Conservation (phyloP, 768 basidiomycete species). For the Hemileccinum impolitum region DNA sequence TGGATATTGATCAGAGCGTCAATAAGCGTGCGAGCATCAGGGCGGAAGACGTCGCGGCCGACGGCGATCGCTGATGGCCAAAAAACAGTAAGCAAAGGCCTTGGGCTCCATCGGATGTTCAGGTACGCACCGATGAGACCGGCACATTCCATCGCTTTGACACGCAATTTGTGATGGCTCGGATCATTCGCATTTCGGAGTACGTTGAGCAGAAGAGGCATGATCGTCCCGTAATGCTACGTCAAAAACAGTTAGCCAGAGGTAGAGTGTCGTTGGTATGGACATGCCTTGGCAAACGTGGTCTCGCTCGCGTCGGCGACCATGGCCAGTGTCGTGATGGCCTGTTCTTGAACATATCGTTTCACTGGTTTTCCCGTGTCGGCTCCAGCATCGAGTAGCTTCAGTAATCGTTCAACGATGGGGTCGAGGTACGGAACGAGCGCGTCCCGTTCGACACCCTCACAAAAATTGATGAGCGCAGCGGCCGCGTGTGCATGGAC, state of each 20-base stretch:
- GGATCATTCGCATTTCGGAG: constrained; percentile 66
- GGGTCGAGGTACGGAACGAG: constrained; percentile 76
- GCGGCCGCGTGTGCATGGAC: constrained; percentile 87
- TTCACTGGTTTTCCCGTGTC: constrained; percentile 39
- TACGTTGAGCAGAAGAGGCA: constrained; percentile 77
- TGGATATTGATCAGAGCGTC: constrained; percentile 75
- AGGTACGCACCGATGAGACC: constrained; percentile 68
- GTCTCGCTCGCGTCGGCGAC: constrained; percentile 82
- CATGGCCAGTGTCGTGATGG: constrained; percentile 85
- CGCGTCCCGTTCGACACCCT: constrained; percentile 73
- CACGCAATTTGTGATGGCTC: constrained; percentile 64
- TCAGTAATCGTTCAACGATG: constrained; percentile 61
- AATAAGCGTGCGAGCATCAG: constrained; percentile 69
- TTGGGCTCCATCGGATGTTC: background rate
- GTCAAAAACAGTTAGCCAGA: background rate
- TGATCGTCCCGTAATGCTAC: constrained; percentile 73
- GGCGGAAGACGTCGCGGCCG: constrained; percentile 72
- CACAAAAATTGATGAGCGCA: constrained; percentile 88
- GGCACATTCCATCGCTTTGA: constrained; percentile 91
- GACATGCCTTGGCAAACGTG: constrained; percentile 66
- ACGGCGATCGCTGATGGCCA: constrained; percentile 81
- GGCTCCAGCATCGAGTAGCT: constrained; percentile 53
- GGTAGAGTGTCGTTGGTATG: too few species aligned
- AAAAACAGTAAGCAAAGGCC: background rate
- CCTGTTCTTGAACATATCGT: constrained; percentile 83